Percentiles rank a stretch among this genome's conserved stretches.
These are phyloP conservation scores for Cystobasidium onofrii DNA, from an alignment of 768 basidiomycete genomes.

Conservation along the genomic window DNA sequence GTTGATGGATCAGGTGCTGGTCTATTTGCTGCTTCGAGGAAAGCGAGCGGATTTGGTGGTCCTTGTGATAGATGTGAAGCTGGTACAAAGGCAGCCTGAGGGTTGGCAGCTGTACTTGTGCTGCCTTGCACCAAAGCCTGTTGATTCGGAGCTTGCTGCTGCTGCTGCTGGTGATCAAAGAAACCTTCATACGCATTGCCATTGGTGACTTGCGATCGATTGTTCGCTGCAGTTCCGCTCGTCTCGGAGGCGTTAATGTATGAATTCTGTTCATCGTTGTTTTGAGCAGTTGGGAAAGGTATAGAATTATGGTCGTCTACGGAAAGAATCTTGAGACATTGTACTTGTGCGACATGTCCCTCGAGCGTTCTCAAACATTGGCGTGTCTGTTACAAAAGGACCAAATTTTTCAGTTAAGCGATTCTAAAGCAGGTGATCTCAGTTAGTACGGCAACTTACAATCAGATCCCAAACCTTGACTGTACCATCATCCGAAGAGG, in stretches of 20 bases:
- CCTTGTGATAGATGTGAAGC: conserved; percentile 15
- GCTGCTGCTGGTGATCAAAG: conserved; percentile 16
- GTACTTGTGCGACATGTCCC: conserved; percentile 91
- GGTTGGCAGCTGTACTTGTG: background rate
- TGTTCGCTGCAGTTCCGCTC: conserved; percentile 30
- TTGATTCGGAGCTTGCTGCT: background rate
- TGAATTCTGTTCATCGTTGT: conserved; percentile 14
- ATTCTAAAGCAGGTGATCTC: background rate
- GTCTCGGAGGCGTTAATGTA: conserved; percentile 39
- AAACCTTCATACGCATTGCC: conserved; percentile 34
- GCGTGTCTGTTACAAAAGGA: conserved; percentile 50
- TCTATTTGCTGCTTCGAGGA: conserved; percentile 23
- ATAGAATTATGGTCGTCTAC: conserved; percentile 43
- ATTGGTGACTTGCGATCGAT: conserved; percentile 24
- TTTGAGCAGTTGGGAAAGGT: background rate
- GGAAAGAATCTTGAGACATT: conserved; percentile 71
- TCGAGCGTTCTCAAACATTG: conserved; percentile 73
- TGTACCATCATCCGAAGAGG: conserved; percentile 86
- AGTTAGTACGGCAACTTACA: background rate
- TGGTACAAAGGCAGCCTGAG: conserved; percentile 18
- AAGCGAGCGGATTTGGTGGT: conserved; percentile 6
- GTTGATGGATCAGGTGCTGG: background rate
- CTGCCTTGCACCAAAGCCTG: background rate
- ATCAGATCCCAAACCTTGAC: conserved; percentile 87
- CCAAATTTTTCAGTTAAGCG: background rate